phyloP scores from a whole-genome alignment of 2,329 filamentous ascomycete species.

The Emergomyces africanus region DNA sequence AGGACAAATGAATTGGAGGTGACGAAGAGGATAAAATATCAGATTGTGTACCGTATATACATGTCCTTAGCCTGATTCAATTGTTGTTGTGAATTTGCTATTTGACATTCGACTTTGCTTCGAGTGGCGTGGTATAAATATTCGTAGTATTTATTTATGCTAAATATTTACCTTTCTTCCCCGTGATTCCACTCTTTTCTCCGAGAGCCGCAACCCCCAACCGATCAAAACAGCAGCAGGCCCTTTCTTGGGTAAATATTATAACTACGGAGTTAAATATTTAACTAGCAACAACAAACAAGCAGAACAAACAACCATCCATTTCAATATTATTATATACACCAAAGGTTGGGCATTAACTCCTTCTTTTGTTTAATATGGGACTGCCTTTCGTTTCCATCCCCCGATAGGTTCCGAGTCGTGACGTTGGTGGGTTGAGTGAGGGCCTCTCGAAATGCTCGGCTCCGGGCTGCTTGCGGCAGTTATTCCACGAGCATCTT shows the following conservation, averaged over 20 bases:
- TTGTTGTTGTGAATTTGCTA: background rate
- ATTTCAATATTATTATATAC: background rate
- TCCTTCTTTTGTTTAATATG: conserved; percentile 1
- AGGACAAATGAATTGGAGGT: background rate
- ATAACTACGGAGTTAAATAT: background rate
- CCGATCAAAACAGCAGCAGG: background rate
- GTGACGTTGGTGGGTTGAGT: background rate
- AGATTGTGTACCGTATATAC: background rate
- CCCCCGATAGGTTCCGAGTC: background rate
- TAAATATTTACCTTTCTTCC: no score
- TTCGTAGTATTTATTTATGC: background rate
- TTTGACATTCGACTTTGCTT: background rate
- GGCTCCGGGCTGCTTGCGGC: conserved; percentile 27
- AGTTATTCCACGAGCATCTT: conserved; percentile 20
- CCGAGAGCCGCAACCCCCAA: background rate
- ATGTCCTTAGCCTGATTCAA: background rate
- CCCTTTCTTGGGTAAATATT: background rate
- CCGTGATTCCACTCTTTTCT: conserved; percentile 2
- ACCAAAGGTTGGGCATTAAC: background rate
- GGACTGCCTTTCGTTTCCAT: background rate
- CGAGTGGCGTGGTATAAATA: background rate
- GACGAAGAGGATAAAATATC: background rate
- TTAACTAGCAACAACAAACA: no score
- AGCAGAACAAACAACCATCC: background rate
- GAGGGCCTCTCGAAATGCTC: conserved; percentile 24